Evolutionary conservation across 2,329 filamentous ascomycete genomes (phyloP).

Genomic region (Talaromyces sp.): DNA sequence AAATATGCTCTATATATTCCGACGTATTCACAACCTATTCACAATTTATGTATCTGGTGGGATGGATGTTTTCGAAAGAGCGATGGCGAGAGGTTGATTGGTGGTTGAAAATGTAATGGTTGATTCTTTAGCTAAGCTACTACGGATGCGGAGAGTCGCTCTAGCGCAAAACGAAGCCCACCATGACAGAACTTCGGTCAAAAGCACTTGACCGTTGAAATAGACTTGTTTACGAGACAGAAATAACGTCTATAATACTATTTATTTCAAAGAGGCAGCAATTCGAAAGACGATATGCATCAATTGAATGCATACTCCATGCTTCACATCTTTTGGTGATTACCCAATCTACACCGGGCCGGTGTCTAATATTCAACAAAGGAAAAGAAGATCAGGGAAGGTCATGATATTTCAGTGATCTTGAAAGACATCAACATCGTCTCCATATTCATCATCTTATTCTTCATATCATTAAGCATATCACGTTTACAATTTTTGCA

Average conservation of each 20-base stretch:
- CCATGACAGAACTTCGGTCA: background rate
- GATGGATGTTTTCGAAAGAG: background rate
- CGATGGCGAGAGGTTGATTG: background rate
- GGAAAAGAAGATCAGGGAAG: conserved; percentile 13
- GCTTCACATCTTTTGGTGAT: background rate
- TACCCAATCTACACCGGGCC: conserved; percentile 7
- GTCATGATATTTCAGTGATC: conserved; percentile 33
- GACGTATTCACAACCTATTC: background rate
- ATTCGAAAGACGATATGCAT: background rate
- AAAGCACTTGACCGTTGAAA: background rate
- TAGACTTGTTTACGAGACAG: background rate
- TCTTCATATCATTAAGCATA: conserved; percentile 19
- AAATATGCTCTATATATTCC: background rate
- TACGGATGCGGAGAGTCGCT: conserved; percentile 7
- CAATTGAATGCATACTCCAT: background rate
- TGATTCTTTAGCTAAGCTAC: background rate
- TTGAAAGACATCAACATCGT: conserved; percentile 32
- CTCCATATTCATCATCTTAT: conserved; percentile 27
- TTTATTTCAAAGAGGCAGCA: background rate
- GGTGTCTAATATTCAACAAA: conserved; percentile 11
- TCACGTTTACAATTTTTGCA: conserved; percentile 77
- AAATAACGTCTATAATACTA: background rate
- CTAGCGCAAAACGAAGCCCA: conserved; percentile 10
- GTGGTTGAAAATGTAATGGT: background rate
- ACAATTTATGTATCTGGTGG: background rate